phyloP scores from a whole-genome alignment of 352 stramenopile genomes.

The Pythium phragmitis region DNA sequence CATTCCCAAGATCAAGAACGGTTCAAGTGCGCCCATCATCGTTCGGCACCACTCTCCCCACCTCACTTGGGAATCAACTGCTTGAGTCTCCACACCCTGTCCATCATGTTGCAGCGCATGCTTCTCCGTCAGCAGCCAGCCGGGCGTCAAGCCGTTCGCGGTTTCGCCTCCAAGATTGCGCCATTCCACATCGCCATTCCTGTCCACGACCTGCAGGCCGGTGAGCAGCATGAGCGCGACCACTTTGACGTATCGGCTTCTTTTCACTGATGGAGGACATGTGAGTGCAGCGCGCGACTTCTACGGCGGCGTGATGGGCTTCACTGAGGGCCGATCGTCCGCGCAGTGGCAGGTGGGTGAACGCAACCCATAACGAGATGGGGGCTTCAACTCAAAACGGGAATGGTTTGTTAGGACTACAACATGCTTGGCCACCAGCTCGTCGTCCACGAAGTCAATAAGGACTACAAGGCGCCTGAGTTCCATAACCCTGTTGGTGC shows the following conservation, averaged over 20 bases:
- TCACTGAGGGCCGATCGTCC: slow-evolving; percentile 89
- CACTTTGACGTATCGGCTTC: neutral
- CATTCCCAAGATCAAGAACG: neutral
- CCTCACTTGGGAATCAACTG: neutral
- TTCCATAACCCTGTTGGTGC: slow-evolving; percentile 95
- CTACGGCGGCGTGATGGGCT: slow-evolving; percentile 91
- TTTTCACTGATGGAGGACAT: neutral
- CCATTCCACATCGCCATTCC: slow-evolving; percentile 93
- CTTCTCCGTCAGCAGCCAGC: slow-evolving; percentile 8
- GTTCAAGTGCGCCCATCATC: neutral
- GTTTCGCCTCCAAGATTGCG: slow-evolving; percentile 35
- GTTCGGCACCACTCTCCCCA: neutral
- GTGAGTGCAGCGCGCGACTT: slow-evolving; percentile 83
- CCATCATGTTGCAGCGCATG: slow-evolving; percentile 14
- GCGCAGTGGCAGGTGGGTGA: slow-evolving; percentile 89
- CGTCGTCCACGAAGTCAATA: slow-evolving; percentile 89
- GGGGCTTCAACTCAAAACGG: neutral
- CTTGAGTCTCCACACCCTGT: neutral
- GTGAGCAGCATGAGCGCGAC: slow-evolving; percentile 21
- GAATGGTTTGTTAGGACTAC: slow-evolving; percentile 70
- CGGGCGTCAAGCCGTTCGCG: slow-evolving; percentile 1
- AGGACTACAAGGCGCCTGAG: slow-evolving; percentile 92
- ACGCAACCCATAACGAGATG: neutral
- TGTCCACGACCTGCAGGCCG: slow-evolving; percentile 91
- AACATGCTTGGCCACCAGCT: slow-evolving; percentile 89